Percentiles rank a stretch among this genome's conserved stretches.
These are phyloP conservation scores for Pueraria montana DNA, from an alignment of 306 rosid species.

Conservation along the genomic window DNA sequence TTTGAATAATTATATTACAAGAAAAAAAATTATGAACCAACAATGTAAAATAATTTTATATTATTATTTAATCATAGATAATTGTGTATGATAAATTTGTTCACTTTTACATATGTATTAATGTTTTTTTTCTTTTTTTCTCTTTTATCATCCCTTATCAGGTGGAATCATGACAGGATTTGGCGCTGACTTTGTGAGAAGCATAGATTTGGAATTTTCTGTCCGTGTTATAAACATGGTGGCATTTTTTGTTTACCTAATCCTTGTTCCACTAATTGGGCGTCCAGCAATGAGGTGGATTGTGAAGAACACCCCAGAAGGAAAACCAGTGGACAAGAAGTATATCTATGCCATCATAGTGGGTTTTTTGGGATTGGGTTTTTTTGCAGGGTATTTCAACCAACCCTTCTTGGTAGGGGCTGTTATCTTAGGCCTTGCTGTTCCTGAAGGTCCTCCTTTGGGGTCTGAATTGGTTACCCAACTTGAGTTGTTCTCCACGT, in stretches of 20 bases:
- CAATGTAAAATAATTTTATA: too few relatives aligned
- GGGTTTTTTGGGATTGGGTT: slow-evolving; percentile 21
- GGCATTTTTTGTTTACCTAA: background rate
- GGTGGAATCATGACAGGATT: background rate
- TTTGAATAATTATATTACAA: too few relatives aligned
- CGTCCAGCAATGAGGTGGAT: slow-evolving; percentile 56
- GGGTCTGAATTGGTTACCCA: slow-evolving; percentile 62
- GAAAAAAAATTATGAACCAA: too few relatives aligned
- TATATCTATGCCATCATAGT: slow-evolving; percentile 28
- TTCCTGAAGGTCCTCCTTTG: slow-evolving; percentile 68
- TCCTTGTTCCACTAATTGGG: background rate
- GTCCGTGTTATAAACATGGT: background rate
- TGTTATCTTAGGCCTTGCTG: slow-evolving; percentile 52
- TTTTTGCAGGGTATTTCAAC: background rate
- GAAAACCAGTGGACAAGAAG: slow-evolving; percentile 32
- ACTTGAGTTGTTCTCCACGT: slow-evolving; percentile 45
- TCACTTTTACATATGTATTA: too few relatives aligned
- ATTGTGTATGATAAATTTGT: too few relatives aligned
- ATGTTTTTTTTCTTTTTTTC: too few relatives aligned
- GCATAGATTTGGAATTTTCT: fast-evolving
- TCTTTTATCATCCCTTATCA: too few relatives aligned
- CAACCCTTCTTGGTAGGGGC: slow-evolving; percentile 51
- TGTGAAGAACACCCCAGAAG: slow-evolving; percentile 56
- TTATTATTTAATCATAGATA: too few relatives aligned
- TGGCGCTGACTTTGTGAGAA: background rate